Base-by-base conservation (phyloP, 2,329 filamentous ascomycete genomes). In the Curvularia verruculosa region DNA sequence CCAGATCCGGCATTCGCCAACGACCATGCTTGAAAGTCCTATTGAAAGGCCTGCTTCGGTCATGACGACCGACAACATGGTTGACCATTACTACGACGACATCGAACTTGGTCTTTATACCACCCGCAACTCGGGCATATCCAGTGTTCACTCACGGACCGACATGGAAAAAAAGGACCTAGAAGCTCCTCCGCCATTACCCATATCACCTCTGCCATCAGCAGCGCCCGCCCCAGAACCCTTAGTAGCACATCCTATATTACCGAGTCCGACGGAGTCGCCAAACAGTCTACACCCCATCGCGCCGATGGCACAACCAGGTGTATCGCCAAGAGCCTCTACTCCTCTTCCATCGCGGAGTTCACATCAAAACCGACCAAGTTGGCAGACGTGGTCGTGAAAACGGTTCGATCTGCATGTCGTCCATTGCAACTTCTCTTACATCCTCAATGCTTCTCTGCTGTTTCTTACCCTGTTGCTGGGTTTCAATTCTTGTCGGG, bases 91-190 rank as follows among this genome's bases (percentile, higher is more conserved):
- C 45, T 67, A 66, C 43, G 59, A 67, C 2, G 68, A 71, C 19
- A 68, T 71, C 3, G 68, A 72, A 39, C 37, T 73, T 28, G 69
- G 69, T 2, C 57, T 46, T 23, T 65, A 52, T 46, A 62, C 63
- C 2, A 62, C 61, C 2, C 48, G 43, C 12, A 63, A 58, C 26
- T 66, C 64, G 5, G 45, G 34, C 12, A 21, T 52, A 8, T 60
- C 56, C 3, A 66, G 54, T 31, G 37, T 54, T 12, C 31, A 57
- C n/a, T 61, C 59, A 13, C 48, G 37, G 6, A 45, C 46, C 2
- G 29, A 39, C 15, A 31, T 46, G 3, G 59, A 64, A 3, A 61
- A 54, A 1, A 41, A 39, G 8, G 59, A 66, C 3, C 13, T 62
- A 1, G 55, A 60, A 23, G 68, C 64, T 3, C 54, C 70, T 18